Evolutionary conservation across 176 grass and related monocot species (phyloP).

Genomic region (Panicum miliaceum): DNA sequence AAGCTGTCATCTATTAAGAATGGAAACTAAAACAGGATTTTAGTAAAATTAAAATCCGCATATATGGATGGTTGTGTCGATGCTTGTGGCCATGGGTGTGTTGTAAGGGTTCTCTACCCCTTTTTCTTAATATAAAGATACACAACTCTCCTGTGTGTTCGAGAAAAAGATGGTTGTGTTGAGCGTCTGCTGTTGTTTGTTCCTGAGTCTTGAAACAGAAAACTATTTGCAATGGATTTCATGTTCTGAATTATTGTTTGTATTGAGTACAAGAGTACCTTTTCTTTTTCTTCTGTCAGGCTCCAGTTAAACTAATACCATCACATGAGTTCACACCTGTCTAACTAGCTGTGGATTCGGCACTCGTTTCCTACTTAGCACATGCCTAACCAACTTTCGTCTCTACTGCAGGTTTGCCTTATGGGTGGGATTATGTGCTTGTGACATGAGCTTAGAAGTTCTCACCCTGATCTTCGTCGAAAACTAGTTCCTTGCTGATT

Average conservation of each 20-base stretch:
- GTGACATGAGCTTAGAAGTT: constrained; percentile 34
- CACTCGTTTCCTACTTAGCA: neutral
- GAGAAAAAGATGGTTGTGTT: no score
- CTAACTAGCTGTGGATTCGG: neutral
- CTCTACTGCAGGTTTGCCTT: constrained; percentile 44
- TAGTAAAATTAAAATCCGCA: neutral
- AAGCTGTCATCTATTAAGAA: constrained; percentile 26
- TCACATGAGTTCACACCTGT: neutral
- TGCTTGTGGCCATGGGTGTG: no score
- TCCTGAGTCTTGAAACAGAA: neutral
- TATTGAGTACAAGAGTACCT: neutral
- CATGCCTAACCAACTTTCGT: neutral
- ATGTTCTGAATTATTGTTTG: constrained; percentile 32
- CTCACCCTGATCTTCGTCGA: constrained; percentile 19
- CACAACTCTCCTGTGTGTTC: no score
- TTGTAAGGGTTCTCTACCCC: no score
- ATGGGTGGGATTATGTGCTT: constrained; percentile 21
- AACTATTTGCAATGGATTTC: neutral
- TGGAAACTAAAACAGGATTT: constrained; percentile 15
- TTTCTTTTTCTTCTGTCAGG: neutral
- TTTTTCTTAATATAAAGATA: no score
- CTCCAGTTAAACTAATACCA: neutral
- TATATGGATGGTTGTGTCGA: neutral
- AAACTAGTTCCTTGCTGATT: constrained; percentile 45
- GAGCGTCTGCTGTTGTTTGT: neutral